These are phyloP conservation scores for Rubia peregrina DNA, from an alignment of 305 asterid species.

Conservation along the genomic window DNA sequence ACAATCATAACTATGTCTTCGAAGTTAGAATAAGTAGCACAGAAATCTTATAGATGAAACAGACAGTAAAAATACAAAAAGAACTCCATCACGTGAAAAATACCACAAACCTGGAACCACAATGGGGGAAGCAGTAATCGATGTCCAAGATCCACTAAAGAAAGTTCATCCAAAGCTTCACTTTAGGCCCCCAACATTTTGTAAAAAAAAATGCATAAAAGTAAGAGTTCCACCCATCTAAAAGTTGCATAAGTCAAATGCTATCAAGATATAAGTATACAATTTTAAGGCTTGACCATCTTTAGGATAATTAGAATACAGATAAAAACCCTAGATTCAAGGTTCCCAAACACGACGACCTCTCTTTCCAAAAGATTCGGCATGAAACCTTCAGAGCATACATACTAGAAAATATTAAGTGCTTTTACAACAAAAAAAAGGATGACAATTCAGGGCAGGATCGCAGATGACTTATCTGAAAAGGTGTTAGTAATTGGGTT, in stretches of 20 bases:
- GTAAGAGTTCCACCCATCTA: conserved; percentile 8
- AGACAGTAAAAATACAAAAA: not conserved
- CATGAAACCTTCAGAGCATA: not conserved
- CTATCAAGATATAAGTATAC: not conserved
- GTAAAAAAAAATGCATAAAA: conserved; percentile 6
- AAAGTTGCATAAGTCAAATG: not conserved
- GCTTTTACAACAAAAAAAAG: not conserved
- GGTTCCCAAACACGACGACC: not conserved
- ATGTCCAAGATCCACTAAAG: conserved; percentile 13
- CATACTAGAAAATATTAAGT: not conserved
- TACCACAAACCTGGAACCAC: conserved; percentile 10
- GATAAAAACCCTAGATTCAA: not conserved
- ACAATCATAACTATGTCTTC: not conserved
- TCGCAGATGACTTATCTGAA: not conserved
- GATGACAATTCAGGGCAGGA: not conserved
- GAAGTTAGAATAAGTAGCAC: not conserved
- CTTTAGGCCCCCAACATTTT: conserved; percentile 15
- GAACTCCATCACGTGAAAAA: conserved; percentile 4
- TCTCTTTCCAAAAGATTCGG: not conserved
- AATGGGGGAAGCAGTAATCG: conserved; percentile 10
- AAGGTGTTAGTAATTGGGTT: not conserved
- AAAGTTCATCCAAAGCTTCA: conserved; percentile 11
- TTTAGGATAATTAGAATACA: not conserved
- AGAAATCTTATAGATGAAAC: not conserved
- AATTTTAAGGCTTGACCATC: not conserved